Percentiles rank a stretch among this genome's conserved stretches.
Conservation (phyloP, 2,329 filamentous ascomycete species). For the Fusarium camptoceras region DNA sequence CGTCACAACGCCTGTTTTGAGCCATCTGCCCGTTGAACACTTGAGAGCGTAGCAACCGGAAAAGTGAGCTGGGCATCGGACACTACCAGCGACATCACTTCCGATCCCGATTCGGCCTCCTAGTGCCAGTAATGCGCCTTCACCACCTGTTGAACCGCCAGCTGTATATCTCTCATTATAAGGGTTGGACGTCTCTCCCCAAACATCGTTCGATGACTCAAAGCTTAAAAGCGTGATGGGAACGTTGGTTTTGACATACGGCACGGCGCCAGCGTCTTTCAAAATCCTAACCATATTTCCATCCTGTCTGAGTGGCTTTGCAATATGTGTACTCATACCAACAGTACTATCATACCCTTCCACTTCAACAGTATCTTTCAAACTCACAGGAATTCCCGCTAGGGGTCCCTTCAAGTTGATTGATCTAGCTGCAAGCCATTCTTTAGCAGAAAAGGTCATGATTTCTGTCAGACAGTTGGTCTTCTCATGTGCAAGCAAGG, state of each 20-base stretch:
- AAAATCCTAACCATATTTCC: slow-evolving; percentile 80
- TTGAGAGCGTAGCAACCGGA: slow-evolving; percentile 88
- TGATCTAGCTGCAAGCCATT: slow-evolving; percentile 70
- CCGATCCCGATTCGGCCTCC: slow-evolving; percentile 90
- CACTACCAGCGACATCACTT: slow-evolving; percentile 90
- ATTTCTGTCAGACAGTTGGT: slow-evolving; percentile 94
- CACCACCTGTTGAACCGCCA: slow-evolving; percentile 89
- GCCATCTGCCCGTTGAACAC: slow-evolving; percentile 91
- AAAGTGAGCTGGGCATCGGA: slow-evolving; percentile 88
- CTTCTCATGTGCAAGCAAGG: slow-evolving; percentile 82
- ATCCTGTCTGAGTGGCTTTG: slow-evolving; percentile 74
- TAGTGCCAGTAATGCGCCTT: slow-evolving; percentile 83
- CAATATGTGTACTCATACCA: slow-evolving; percentile 79
- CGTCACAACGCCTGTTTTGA: slow-evolving; percentile 83
- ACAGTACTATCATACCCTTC: slow-evolving; percentile 86
- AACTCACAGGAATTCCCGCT: slow-evolving; percentile 85
- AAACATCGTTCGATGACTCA: slow-evolving; percentile 81
- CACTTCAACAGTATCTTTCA: slow-evolving; percentile 85
- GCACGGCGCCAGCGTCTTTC: slow-evolving; percentile 88
- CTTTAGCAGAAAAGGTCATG: slow-evolving; percentile 81
- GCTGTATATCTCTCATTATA: slow-evolving; percentile 87
- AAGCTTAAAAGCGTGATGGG: slow-evolving; percentile 89
- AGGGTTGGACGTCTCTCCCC: slow-evolving; percentile 85
- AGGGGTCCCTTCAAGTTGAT: slow-evolving; percentile 83
- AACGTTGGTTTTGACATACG: slow-evolving; percentile 92